Conservation (phyloP, 441 rosid species). For the Heliophila coronopifolia region DNA sequence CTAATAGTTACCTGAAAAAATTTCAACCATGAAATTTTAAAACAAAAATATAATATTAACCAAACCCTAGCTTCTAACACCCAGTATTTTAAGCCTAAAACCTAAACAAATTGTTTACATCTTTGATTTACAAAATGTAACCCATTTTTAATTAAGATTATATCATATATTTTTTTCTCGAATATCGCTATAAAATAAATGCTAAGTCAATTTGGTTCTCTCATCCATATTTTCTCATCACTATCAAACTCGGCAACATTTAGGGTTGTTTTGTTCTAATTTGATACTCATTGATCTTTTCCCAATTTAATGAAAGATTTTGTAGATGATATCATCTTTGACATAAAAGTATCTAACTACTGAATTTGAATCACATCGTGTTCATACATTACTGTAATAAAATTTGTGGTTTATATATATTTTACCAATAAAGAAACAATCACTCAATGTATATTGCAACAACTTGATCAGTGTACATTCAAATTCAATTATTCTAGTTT, state of each 20-base stretch:
- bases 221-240: constrained; percentile 27
- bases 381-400: constrained; percentile 26
- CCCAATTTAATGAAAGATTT: constrained; percentile 17
- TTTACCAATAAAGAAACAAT: too few species aligned
- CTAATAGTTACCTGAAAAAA: too few species aligned
- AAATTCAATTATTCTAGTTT: too few species aligned
- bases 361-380: constrained; percentile 13
- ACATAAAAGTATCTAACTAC: constrained; percentile 6
- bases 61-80: neutral
- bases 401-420: too few species aligned
- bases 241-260: constrained; percentile 15
- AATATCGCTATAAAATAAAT: neutral
- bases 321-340: constrained; percentile 26
- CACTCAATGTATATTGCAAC: too few species aligned
- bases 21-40: too few species aligned
- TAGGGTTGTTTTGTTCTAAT: constrained; percentile 5
- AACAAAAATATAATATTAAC: too few species aligned
- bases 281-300: constrained; percentile 26
- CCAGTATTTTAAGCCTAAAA: neutral
- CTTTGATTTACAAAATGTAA: neutral
- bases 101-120: neutral
- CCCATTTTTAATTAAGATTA: neutral
- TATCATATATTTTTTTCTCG: neutral
- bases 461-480: too few species aligned
- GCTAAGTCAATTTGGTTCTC: neutral